Evolutionary conservation across 108 stramenopile species (phyloP), one percentile per base, ranked within the genome.

Genomic region (Pseudonitzschia pungens): DNA sequence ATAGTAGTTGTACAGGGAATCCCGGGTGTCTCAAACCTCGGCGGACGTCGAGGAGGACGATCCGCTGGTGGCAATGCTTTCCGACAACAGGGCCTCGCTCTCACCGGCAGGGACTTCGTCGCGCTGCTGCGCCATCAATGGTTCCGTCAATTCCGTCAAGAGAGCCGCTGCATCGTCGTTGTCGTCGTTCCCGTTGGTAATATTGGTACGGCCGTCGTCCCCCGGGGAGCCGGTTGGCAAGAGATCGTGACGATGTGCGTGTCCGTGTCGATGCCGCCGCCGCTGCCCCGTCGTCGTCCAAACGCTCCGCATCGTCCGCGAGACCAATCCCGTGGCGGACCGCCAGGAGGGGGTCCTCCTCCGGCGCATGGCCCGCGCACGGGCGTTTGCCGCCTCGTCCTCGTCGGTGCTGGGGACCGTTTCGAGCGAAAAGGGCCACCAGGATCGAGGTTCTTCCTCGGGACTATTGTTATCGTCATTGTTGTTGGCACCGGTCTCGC

Each of bases 371-470:
- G 36, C 36, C 36, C 4, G 4, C 36, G 36, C 36, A 12, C 10
- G 45, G 11, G 5, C 14, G 45, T 48, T 48, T 4, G 1, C 10
- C 7, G 16, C 20, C 32, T 67, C 45, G n/a, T 50, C 45, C 21
- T 50, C 45, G 11, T 67, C 45, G 16, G 44, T 67, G 22, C 45
- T 22, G 12, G 40, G n/a, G 3, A 14, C 60, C 9, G 33, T 62
- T 45, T 67, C 66, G 15, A 67, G n/a, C 21, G 42, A 48, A 67
- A 67, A 67, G 12, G 66, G 66, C 66, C 66, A 67, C 66, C 66
- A 67, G 15, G 66, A 48, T 67, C 44, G 1, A 5, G 32, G n/a
- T 31, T 28, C 10, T 58, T 58, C 57, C 9, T 15, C 20, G 2
- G 11, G 0, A 41, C 7, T 65, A 9, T 43, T 36, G 33, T 16